Evolutionary conservation across 208 protist genomes (phyloP).

Genomic region (Porcisia hertigi): DNA sequence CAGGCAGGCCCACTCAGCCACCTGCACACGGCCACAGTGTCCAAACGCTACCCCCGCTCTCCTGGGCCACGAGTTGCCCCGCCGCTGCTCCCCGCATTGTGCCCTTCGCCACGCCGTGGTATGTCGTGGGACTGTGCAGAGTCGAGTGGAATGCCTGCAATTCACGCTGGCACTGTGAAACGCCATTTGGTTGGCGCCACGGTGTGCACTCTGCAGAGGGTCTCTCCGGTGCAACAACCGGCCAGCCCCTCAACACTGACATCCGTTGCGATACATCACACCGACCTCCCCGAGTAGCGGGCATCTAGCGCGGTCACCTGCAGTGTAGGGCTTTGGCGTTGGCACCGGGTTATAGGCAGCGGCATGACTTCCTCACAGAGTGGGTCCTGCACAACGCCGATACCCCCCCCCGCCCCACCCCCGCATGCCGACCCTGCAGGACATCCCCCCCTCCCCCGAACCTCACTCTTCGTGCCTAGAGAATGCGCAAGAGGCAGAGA

Average conservation of each 20-base stretch:
- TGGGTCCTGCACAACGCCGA: neutral
- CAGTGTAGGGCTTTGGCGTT: neutral
- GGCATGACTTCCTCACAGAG: neutral
- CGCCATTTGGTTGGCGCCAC: neutral
- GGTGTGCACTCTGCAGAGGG: neutral
- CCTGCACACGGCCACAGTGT: no score
- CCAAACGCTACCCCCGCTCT: no score
- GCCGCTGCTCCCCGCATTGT: neutral
- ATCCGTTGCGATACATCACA: neutral
- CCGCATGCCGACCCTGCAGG: no score
- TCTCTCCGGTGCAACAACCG: neutral
- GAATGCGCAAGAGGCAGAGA: no score
- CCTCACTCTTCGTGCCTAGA: no score
- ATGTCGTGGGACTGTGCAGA: neutral
- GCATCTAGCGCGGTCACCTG: neutral
- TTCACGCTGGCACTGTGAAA: neutral
- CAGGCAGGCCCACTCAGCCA: no score
- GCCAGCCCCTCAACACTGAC: neutral
- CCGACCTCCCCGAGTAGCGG: neutral
- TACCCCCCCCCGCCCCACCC: neutral
- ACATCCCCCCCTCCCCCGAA: no score
- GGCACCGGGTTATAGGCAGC: neutral
- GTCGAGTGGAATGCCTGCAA: neutral
- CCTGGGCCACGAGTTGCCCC: no score
- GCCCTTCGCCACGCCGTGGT: neutral